These are phyloP conservation scores for Phytophthora fragariaefolia DNA, from an alignment of 352 stramenopile species.

Conservation along the genomic window DNA sequence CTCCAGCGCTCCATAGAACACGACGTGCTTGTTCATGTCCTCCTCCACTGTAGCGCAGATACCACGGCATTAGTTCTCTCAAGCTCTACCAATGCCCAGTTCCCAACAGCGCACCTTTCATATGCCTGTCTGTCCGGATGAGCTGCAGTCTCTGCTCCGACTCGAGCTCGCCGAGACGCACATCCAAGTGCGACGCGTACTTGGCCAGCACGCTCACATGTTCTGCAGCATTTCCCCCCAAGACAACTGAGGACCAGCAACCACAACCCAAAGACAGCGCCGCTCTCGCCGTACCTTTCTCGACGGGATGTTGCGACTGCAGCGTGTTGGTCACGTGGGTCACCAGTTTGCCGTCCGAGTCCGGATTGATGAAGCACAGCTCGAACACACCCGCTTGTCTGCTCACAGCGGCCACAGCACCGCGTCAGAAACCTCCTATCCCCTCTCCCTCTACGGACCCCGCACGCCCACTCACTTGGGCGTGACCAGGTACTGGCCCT, in stretches of 20 bases:
- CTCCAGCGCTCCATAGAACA: constrained; percentile 77
- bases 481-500: constrained; percentile 73
- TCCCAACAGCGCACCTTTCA: constrained; percentile 50
- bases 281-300: constrained; percentile 55
- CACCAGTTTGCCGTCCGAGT: constrained; percentile 77
- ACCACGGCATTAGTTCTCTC: neutral
- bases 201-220: constrained; percentile 84
- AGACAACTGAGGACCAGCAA: no score
- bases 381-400: constrained; percentile 67
- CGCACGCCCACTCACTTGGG: constrained; percentile 48
- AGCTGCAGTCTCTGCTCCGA: constrained; percentile 80
- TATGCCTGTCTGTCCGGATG: constrained; percentile 77
- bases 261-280: neutral
- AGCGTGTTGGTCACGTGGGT: constrained; percentile 84
- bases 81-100: no score
- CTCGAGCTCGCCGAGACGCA: constrained; percentile 80
- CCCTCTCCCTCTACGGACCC: neutral
- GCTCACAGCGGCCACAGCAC: neutral
- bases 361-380: constrained; percentile 79
- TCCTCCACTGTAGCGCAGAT: constrained; percentile 62
- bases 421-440: neutral
- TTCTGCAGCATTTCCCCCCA: constrained; percentile 54
- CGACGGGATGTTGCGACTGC: constrained; percentile 80
- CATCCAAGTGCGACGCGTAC: constrained; percentile 82
- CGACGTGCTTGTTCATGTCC: constrained; percentile 76